Conservation (phyloP, 164 flowering plant species). For the Vitis riparia region DNA sequence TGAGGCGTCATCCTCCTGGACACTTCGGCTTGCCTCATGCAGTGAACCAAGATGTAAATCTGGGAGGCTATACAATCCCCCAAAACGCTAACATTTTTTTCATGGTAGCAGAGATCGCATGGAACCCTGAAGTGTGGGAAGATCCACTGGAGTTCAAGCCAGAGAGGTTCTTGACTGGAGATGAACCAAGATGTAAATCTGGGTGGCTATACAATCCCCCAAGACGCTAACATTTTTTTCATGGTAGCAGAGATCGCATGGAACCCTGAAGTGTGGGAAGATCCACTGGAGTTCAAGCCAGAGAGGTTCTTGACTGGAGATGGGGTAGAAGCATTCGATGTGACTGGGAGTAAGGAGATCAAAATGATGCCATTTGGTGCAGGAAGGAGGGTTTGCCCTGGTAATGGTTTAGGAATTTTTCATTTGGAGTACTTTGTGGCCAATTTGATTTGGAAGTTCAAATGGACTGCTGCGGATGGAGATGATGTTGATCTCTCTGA, state of each 20-base stretch:
- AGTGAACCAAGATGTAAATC: too few species aligned
- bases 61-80: conserved; percentile 6
- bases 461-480: too few species aligned
- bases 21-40: too few species aligned
- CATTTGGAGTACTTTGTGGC: too few species aligned
- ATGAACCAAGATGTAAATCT: not conserved
- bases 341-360: not conserved
- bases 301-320: not conserved
- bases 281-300: conserved; percentile 4
- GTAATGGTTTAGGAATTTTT: too few species aligned
- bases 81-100: conserved; percentile 2
- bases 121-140: not conserved
- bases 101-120: not conserved
- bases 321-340: conserved; percentile 1
- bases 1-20: too few species aligned
- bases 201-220: conserved; percentile 5
- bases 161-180: too few species aligned
- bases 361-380: conserved; percentile 10
- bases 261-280: not conserved
- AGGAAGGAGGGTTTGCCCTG: too few species aligned
- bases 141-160: conserved; percentile 4
- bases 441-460: too few species aligned
- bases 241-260: not conserved
- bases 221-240: conserved; percentile 3
- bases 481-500: too few species aligned